Evolutionary conservation across 495 filamentous ascomycete species (phyloP), one percentile per base, ranked within the genome.

Genomic region (Tuber calosporum): DNA sequence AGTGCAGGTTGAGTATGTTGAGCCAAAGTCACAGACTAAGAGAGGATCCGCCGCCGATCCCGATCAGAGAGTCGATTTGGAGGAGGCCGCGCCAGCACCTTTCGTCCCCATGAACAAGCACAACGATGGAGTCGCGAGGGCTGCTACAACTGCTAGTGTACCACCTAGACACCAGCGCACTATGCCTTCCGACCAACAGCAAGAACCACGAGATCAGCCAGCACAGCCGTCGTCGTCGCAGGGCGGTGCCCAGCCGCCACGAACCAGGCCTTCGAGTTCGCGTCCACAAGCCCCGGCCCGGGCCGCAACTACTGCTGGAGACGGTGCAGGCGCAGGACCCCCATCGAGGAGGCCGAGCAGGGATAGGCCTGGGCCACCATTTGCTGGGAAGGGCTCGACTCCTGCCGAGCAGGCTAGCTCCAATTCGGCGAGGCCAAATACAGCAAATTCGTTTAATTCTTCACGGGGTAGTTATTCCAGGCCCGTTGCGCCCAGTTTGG

Each of bases 1-100:
- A 0, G 93, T 99, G 1, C 95, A 99, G 83, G 92, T 98, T 19
- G 95, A 99, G 84, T 99, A 99, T 84, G 96, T 99, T 69, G 91
- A 93, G 58, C 96, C 95, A 48, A 89, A 89, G 41, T 95, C 92
- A 26, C 89, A 92, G 76, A 97, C 95, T 6, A 82, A 84, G 4
- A 83, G 91, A 78, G 90, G 90, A 36, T 80, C 79, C 17, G 70
- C 74, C 9, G 77, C 69, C 19, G 79, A 80, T 38, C 77, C 79
- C 68, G 90, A 92, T 34, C 67, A 74, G 22, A 68, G 75, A 43
- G 79, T 69, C 13, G 76, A 79, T 70, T 68, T 69, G 67, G 79
- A 81, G 34, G 69, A 76, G 8, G 73, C 78, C 36, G 79, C 79
- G 38, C 79, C 79, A 67, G 77, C 79, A 7, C 79, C 79, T n/a